Percentiles rank a stretch among this genome's conserved stretches.
phyloP scores from a whole-genome alignment of 2,329 filamentous ascomycete genomes.

The Aspergillus chevalieri region DNA sequence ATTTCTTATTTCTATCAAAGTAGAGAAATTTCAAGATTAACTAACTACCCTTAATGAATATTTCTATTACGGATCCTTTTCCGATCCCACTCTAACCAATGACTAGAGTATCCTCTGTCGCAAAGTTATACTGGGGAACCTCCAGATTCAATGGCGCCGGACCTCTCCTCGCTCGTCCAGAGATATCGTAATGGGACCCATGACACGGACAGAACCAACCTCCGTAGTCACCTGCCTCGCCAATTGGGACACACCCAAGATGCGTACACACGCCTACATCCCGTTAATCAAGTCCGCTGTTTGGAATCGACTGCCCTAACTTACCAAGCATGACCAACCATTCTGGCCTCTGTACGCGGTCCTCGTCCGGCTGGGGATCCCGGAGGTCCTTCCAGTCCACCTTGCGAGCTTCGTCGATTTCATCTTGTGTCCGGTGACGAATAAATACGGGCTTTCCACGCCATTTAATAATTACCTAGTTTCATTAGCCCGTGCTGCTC shows the following conservation, averaged over 20 bases:
- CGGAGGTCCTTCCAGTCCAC: constrained; percentile 76
- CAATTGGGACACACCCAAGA: constrained; percentile 97
- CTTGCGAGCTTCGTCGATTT: constrained; percentile 92
- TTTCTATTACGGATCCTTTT: constrained; percentile 2
- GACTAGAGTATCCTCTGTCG: constrained; percentile 77
- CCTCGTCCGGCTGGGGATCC: constrained; percentile 83
- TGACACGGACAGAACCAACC: constrained; percentile 99
- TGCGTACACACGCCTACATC: constrained; percentile 88
- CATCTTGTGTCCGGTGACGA: constrained; percentile 87
- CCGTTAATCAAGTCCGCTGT: constrained; percentile 1
- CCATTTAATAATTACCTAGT: constrained; percentile 97
- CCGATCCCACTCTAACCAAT: constrained; percentile 68
- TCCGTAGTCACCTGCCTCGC: constrained; percentile 94
- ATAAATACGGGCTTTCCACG: constrained; percentile 99
- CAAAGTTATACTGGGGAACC: constrained; percentile 87
- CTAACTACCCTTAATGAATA: too few relatives aligned
- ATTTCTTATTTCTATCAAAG: too few relatives aligned
- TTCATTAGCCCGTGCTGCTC: background rate
- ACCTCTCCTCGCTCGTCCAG: constrained; percentile 93
- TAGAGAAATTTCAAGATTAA: too few relatives aligned
- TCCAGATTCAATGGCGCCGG: constrained; percentile 97
- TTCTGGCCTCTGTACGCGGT: constrained; percentile 96
- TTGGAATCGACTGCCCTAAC: constrained; percentile 11
- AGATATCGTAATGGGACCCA: constrained; percentile 99
- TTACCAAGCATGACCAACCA: constrained; percentile 98